phyloP scores from a whole-genome alignment of 225 moss, liverwort and hornwort species.

The Pleurozium schreberi region DNA sequence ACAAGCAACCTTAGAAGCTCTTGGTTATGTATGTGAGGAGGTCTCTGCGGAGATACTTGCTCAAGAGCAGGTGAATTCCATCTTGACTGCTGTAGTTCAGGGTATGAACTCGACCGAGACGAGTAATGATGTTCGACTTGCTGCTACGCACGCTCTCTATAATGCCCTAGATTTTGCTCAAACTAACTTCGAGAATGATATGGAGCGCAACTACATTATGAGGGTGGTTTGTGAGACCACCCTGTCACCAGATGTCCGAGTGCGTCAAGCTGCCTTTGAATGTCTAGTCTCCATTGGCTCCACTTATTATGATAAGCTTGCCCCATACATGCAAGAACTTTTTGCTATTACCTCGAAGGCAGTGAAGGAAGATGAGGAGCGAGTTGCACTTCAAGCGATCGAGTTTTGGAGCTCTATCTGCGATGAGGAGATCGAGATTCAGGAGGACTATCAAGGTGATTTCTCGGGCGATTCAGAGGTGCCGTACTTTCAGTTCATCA shows the following conservation, averaged over 20 bases:
- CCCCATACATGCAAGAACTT: constrained; percentile 41
- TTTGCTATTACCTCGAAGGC: constrained; percentile 47
- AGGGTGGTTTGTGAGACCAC: constrained; percentile 49
- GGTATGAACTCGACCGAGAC: constrained; percentile 51
- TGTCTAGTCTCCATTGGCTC: constrained; percentile 50
- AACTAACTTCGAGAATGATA: constrained; percentile 51
- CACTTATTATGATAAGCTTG: constrained; percentile 46
- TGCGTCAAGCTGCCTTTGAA: constrained; percentile 48
- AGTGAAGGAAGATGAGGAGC: constrained; percentile 46
- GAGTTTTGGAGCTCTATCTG: constrained; percentile 58
- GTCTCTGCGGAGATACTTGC: constrained; percentile 41
- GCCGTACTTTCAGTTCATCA: constrained; percentile 41
- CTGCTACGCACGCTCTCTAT: constrained; percentile 45
- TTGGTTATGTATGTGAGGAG: constrained; percentile 48
- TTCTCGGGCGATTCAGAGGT: constrained; percentile 50
- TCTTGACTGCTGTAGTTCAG: constrained; percentile 48
- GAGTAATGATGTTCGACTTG: constrained; percentile 42
- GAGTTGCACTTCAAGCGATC: constrained; percentile 44
- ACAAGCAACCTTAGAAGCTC: constrained; percentile 42
- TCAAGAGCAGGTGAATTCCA: constrained; percentile 57
- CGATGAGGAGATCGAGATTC: constrained; percentile 54
- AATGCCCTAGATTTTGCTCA: constrained; percentile 53
- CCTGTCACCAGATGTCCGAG: constrained; percentile 37
- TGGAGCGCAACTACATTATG: constrained; percentile 57
- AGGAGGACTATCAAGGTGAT: constrained; percentile 43